These are phyloP conservation scores for Teratosphaeria destructans DNA, from an alignment of 2,329 filamentous ascomycete species.

Conservation along the genomic window DNA sequence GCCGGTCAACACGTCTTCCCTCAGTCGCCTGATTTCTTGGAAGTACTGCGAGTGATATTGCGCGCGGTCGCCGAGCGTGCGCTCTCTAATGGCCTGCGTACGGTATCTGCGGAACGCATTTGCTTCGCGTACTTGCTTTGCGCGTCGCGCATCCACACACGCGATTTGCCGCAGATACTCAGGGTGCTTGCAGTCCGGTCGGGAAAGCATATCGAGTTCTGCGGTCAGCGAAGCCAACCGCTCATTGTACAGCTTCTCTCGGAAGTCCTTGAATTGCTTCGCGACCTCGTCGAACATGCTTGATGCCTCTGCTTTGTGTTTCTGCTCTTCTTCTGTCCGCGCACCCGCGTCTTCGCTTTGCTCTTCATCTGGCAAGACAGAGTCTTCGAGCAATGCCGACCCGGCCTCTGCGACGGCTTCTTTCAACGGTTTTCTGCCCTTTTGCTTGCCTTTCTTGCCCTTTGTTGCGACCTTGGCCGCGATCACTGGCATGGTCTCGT, in stretches of 20 bases:
- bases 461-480: slow-evolving; percentile 27
- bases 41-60: slow-evolving; percentile 87
- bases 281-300: slow-evolving; percentile 59
- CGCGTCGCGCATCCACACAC: slow-evolving; percentile 70
- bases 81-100: slow-evolving; percentile 59
- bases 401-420: slow-evolving; percentile 20
- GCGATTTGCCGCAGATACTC: slow-evolving; percentile 86
- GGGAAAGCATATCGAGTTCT: slow-evolving; percentile 50
- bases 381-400: slow-evolving; percentile 8
- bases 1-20: slow-evolving; percentile 68
- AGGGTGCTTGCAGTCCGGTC: slow-evolving; percentile 61
- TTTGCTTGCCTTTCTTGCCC: slow-evolving; percentile 37
- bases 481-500: slow-evolving; percentile 13
- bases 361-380: slow-evolving; percentile 9
- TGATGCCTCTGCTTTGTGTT: slow-evolving; percentile 24
- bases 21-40: slow-evolving; percentile 71
- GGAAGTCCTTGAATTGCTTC: slow-evolving; percentile 75
- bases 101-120: slow-evolving; percentile 64
- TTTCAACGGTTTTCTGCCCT: slow-evolving; percentile 30
- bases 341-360: slow-evolving; percentile 22
- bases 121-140: slow-evolving; percentile 69
- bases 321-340: slow-evolving; percentile 44
- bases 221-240: slow-evolving; percentile 69
- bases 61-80: slow-evolving; percentile 68
- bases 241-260: slow-evolving; percentile 82